Base-by-base conservation (phyloP, 2,329 filamentous ascomycete species). In the Claviceps sp. region DNA sequence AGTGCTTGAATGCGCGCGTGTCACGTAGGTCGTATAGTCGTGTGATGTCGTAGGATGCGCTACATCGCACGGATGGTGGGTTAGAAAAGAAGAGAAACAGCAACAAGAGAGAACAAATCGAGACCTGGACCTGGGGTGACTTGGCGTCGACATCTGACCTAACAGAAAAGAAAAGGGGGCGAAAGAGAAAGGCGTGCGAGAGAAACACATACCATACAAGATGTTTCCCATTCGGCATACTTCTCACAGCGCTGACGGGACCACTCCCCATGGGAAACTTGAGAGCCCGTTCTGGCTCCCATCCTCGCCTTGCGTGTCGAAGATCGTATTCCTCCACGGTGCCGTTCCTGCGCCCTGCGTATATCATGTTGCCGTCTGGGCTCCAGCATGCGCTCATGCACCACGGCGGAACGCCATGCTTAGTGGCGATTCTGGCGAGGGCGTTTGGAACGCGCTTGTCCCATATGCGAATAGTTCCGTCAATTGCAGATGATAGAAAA, bases 371-470 rank as follows among this genome's bases (percentile, higher is more conserved):
- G 14, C 93, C 93, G 64, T 96, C 87, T 0, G 89, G 89, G 51
- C 86, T 91, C 93, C 93, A 98, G 70, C 89, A 95, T 1, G 89
- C 88, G 58, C 88, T 90, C 82, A 95, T 96, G 67, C 91, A 97
- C 91, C 91, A 98, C 0, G 91, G 93, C 1, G 93, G 91, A 0
- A 88, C 86, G 17, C 82, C 82, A 11, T 81, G 79, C 11, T 82
- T 75, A 17, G 86, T 87, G 1, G 76, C 74, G 52, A 97, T 91
- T 29, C 83, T 81, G 2, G 93, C 89, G 1, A 95, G 76, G 0
- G 91, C 85, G 38, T 84, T 78, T 1, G 79, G 78, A 56, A 86
- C 79, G 20, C 93, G 82, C 3, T 84, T 75, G 62, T 98, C 95
- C 91, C 93, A 98, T 57, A 98, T 82, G n/a, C 89, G 84, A 45